Evolutionary conservation across 192 early-diverging fungal genomes (phyloP).

Genomic region (Glomus cerebriforme): DNA sequence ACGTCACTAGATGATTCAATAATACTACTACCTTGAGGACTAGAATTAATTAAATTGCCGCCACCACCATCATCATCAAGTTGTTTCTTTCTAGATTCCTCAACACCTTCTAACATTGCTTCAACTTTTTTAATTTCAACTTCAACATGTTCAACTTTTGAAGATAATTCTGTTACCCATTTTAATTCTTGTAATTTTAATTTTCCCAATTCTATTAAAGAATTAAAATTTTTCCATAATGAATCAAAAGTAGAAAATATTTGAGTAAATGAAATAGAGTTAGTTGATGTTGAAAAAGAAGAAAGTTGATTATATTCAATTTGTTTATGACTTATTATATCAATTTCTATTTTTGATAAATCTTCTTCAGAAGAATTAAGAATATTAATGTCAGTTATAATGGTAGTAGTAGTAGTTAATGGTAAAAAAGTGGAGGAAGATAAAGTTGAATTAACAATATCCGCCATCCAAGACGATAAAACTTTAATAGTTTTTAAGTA

Average conservation of each 20-base stretch:
- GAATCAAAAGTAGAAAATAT: slow-evolving; percentile 4
- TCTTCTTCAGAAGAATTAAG: not conserved
- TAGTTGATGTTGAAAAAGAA: not conserved
- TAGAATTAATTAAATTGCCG: not conserved
- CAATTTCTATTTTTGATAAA: not conserved
- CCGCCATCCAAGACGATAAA: slow-evolving; percentile 15
- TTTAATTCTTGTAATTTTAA: slow-evolving; percentile 27
- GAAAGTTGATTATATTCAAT: slow-evolving; percentile 1
- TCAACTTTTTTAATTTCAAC: slow-evolving; percentile 31
- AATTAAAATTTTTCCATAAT: slow-evolving; percentile 9
- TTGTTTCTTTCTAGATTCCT: slow-evolving; percentile 17
- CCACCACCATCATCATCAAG: slow-evolving; percentile 15
- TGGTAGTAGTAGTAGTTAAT: not conserved
- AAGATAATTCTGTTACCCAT: slow-evolving; percentile 14
- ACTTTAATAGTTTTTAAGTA: slow-evolving; percentile 22
- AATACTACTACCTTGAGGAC: not conserved
- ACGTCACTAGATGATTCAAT: slow-evolving; percentile 11
- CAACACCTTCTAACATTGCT: slow-evolving; percentile 31
- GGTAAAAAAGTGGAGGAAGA: slow-evolving; percentile 6
- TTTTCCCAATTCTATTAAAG: slow-evolving; percentile 17
- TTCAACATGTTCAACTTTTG: slow-evolving; percentile 17
- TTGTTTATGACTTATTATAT: slow-evolving; percentile 27
- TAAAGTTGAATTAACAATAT: not conserved
- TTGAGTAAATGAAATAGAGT: not conserved
- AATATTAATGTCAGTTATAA: slow-evolving; percentile 1